A percentile compares a stretch with the other conserved stretches of the same genome.
These are phyloP conservation scores for Leccinellum luteum DNA, from an alignment of 768 basidiomycete species.

Conservation along the genomic window DNA sequence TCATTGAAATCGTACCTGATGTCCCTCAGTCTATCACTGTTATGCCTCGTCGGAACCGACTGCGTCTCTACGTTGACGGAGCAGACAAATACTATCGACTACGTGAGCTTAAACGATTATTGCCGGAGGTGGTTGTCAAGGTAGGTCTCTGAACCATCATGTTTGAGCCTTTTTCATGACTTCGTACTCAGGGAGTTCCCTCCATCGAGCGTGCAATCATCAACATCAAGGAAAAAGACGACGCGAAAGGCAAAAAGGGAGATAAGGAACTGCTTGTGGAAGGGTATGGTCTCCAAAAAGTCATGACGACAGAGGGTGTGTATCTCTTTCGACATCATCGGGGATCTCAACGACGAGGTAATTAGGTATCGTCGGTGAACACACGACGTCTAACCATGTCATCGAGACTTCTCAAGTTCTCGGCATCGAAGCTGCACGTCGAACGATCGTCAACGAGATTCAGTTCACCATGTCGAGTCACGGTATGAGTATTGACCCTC, in stretches of 20 bases:
- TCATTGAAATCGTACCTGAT: neutral
- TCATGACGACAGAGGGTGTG: slow-evolving; percentile 94
- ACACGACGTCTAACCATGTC: slow-evolving; percentile 95
- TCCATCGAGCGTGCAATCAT: slow-evolving; percentile 92
- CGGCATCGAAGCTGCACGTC: slow-evolving; percentile 96
- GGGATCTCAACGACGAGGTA: neutral
- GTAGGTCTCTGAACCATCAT: slow-evolving; percentile 34
- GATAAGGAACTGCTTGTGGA: slow-evolving; percentile 94
- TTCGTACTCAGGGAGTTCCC: slow-evolving; percentile 63
- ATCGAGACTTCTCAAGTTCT: slow-evolving; percentile 93
- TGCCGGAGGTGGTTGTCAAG: slow-evolving; percentile 90
- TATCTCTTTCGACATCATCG: slow-evolving; percentile 1
- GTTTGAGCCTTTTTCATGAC: neutral
- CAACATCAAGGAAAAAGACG: slow-evolving; percentile 89
- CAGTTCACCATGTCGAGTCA: slow-evolving; percentile 96
- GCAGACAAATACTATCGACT: slow-evolving; percentile 80
- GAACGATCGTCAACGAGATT: slow-evolving; percentile 95
- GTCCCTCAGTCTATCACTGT: slow-evolving; percentile 66
- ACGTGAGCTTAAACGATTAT: slow-evolving; percentile 78
- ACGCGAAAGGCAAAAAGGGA: slow-evolving; percentile 73
- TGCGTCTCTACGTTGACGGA: slow-evolving; percentile 78
- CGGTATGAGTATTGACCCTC: slow-evolving; percentile 97
- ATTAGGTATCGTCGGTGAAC: slow-evolving; percentile 85
- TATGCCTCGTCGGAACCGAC: slow-evolving; percentile 67
- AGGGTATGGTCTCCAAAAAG: slow-evolving; percentile 94